A percentile compares a stretch with the other conserved stretches of the same genome.
Evolutionary conservation across 202 grass and related monocot genomes (phyloP).

Genomic region (Digitaria exilis): DNA sequence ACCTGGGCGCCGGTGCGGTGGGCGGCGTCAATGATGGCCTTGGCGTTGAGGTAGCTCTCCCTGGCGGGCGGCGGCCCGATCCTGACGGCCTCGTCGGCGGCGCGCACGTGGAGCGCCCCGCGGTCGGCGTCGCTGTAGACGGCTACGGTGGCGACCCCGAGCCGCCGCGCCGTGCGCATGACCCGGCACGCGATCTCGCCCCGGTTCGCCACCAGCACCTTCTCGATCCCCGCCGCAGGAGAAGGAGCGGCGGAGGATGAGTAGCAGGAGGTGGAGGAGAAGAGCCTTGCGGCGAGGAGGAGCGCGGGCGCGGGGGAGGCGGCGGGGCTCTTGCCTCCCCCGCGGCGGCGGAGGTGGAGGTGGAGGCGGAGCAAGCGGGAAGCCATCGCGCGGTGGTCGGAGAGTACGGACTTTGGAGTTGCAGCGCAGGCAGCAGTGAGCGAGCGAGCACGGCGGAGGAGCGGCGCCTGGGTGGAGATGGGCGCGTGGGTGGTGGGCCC

Average conservation of each 20-base stretch:
- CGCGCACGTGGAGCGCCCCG: slow-evolving; percentile 70
- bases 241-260: neutral
- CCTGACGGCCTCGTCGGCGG: slow-evolving; percentile 78
- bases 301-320: too few species aligned
- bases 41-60: slow-evolving; percentile 82
- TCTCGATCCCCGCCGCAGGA: too few species aligned
- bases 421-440: neutral
- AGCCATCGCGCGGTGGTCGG: slow-evolving; percentile 41
- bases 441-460: neutral
- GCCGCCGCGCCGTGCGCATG: slow-evolving; percentile 71
- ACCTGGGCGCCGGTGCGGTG: slow-evolving; percentile 80
- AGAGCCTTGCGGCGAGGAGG: neutral
- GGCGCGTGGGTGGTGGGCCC: neutral
- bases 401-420: neutral
- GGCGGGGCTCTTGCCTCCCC: neutral
- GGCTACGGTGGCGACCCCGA: slow-evolving; percentile 79
- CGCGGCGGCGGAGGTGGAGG: slow-evolving; percentile 14
- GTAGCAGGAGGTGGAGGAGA: neutral
- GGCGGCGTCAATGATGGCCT: slow-evolving; percentile 79
- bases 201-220: neutral
- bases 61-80: slow-evolving; percentile 74
- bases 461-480: neutral
- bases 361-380: slow-evolving; percentile 34
- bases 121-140: slow-evolving; percentile 95
- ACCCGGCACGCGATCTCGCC: slow-evolving; percentile 87